phyloP scores from a whole-genome alignment of 495 filamentous ascomycete species.

The Penicillium dipodomyicola region DNA sequence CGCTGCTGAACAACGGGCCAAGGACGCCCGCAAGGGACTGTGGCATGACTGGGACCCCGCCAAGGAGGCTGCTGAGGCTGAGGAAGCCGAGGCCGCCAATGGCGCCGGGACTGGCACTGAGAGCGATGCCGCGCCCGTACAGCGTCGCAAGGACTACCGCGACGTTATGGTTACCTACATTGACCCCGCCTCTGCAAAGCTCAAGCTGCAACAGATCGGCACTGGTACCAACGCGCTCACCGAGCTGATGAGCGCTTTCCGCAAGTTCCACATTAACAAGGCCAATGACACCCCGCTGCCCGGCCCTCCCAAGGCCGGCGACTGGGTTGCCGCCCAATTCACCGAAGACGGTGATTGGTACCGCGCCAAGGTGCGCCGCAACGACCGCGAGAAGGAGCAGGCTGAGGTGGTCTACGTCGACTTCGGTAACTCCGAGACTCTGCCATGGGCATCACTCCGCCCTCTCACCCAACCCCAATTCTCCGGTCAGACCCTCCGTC shows the following conservation, averaged over 20 bases:
- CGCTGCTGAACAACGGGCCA: conserved; percentile 83
- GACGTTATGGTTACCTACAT: conserved; percentile 89
- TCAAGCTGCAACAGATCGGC: conserved; percentile 89
- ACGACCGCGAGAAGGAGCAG: conserved; percentile 83
- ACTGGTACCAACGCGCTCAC: conserved; percentile 77
- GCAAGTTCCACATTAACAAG: conserved; percentile 74
- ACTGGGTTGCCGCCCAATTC: conserved; percentile 87
- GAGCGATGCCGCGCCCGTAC: conserved; percentile 36
- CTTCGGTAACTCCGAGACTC: conserved; percentile 88
- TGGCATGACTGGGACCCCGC: conserved; percentile 95
- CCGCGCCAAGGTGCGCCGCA: conserved; percentile 82
- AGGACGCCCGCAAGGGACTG: conserved; percentile 78
- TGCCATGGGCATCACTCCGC: conserved; percentile 79
- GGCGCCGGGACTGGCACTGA: conserved; percentile 51
- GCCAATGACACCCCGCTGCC: conserved; percentile 68
- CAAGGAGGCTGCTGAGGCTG: conserved; percentile 62
- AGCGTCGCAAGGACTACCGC: conserved; percentile 79
- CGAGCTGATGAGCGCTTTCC: conserved; percentile 83
- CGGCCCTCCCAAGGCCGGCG: conserved; percentile 82
- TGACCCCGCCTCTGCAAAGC: conserved; percentile 63
- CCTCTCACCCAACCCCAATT: conserved; percentile 77
- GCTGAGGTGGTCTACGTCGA: conserved; percentile 93
- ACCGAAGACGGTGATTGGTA: conserved; percentile 89
- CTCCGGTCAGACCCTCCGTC: conserved; percentile 69
- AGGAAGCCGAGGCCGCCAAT: conserved; percentile 42